Evolutionary conservation across 768 basidiomycete genomes (phyloP), one percentile per base, ranked within the genome.

Genomic region (Boletus vermiculosoides): DNA sequence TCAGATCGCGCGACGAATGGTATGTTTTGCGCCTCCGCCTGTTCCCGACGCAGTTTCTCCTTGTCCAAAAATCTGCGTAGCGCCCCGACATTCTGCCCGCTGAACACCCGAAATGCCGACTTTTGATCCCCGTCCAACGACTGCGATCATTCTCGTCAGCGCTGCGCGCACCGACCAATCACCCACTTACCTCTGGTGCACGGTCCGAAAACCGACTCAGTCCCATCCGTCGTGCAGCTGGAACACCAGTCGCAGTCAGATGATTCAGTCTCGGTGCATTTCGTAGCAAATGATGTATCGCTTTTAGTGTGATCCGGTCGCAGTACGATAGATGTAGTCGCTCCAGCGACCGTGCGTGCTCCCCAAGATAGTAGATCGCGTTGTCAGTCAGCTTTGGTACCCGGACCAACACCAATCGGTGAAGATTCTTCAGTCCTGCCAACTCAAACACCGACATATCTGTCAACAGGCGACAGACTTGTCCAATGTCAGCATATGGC

Each of bases 291-390:
- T 82, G 78, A 59, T 91, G 88, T 33, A 93, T 74, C 10, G 90
- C 89, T 42, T 85, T 81, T 39, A 95, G 80, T 28, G 88, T 85
- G 53, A 98, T 74, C 54, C 84, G 80, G 63, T 88, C 86, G 74
- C 94, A 98, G 68, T 93, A 92, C 30, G 90, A 90, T 37, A 98
- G 73, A 66, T 97, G 88, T 47, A 96, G 78, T 25, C 92, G 83
- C 66, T 94, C 90, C 62, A 97, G 76, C 34, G 77, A 77, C 31
- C 67, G 75, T 36, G 78, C 82, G 71, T 92, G 84, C 63, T 92
- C 89, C 15, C 86, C 89, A 10, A 96, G 80, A 23, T 88, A 79
- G 72, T 85, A 85, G 46, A 95, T 75, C 6, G 86, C 90, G 65
- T 90, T 84, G 73, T 95, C 94, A 16, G 94, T 96, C 59, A 96